These are phyloP conservation scores for Geranium rotundifolium DNA, from an alignment of 345 rosid genomes.

Conservation along the genomic window DNA sequence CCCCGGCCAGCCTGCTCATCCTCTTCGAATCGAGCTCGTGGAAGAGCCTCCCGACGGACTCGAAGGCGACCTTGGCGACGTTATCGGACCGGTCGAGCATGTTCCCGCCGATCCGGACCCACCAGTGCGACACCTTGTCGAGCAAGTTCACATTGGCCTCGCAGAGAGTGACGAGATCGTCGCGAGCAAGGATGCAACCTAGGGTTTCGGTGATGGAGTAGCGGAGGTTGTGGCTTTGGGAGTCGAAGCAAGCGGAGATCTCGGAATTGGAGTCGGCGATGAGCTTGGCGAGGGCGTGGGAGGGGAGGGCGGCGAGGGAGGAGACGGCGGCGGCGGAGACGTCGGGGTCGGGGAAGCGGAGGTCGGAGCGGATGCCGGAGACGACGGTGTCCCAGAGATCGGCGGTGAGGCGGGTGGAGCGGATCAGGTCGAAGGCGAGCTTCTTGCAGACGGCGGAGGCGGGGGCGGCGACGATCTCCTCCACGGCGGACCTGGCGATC, in stretches of 20 bases:
- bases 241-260: constrained; percentile 76
- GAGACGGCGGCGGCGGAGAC: constrained; percentile 86
- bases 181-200: constrained; percentile 85
- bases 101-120: constrained; percentile 71
- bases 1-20: constrained; percentile 91
- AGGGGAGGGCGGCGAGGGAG: constrained; percentile 80
- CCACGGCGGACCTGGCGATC: constrained; percentile 85
- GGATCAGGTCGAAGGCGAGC: constrained; percentile 88
- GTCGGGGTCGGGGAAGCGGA: constrained; percentile 90
- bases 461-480: constrained; percentile 85
- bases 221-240: constrained; percentile 62
- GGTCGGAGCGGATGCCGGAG: constrained; percentile 68
- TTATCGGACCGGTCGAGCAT: constrained; percentile 77
- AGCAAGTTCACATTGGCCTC: constrained; percentile 73
- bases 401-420: constrained; percentile 88
- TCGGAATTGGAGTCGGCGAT: constrained; percentile 62
- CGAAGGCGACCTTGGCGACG: constrained; percentile 88
- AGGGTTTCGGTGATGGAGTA: constrained; percentile 83
- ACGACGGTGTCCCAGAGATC: constrained; percentile 92
- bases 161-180: constrained; percentile 82
- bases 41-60: constrained; percentile 81
- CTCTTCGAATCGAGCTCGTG: constrained; percentile 86
- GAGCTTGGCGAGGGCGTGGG: constrained; percentile 65
- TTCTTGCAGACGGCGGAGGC: constrained; percentile 97
- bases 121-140: constrained; percentile 82